Conservation (phyloP, 2,329 filamentous ascomycete genomes). For the Drechslerella coelobrocha region DNA sequence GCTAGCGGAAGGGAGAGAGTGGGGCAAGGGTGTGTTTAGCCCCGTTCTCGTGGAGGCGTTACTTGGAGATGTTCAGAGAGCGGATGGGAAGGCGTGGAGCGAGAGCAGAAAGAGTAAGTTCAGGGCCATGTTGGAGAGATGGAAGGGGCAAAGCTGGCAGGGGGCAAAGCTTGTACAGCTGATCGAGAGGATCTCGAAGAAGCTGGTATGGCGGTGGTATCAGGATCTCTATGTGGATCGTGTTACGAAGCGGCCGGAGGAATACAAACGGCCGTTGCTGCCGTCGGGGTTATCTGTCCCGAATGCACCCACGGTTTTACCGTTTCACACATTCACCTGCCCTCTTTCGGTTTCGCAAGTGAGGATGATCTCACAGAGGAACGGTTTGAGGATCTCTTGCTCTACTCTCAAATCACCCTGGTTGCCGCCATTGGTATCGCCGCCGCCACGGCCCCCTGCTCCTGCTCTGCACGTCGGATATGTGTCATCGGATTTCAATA, state of each 20-base stretch:
- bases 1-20: constrained; percentile 80
- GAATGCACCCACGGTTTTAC: constrained; percentile 88
- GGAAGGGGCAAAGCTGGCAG: constrained; percentile 83
- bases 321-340: constrained; percentile 97
- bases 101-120: constrained; percentile 57
- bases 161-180: constrained; percentile 83
- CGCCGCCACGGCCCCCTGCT: constrained; percentile 80
- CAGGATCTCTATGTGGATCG: constrained; percentile 75
- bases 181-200: constrained; percentile 80
- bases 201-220: constrained; percentile 85
- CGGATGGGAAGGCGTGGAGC: constrained; percentile 57
- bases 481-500: constrained; percentile 98
- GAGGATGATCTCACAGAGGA: constrained; percentile 90
- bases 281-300: constrained; percentile 78
- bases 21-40: constrained; percentile 77
- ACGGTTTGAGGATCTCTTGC: constrained; percentile 89
- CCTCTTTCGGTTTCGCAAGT: constrained; percentile 90
- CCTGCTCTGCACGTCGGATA: constrained; percentile 92
- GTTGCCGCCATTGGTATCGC: constrained; percentile 80
- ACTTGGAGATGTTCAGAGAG: constrained; percentile 60
- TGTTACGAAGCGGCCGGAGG: constrained; percentile 64
- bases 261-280: constrained; percentile 75
- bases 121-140: constrained; percentile 61
- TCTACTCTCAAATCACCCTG: constrained; percentile 86
- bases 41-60: constrained; percentile 64